Evolutionary conservation across 331 rosid species (phyloP).

Genomic region (Quercus tomentella): DNA sequence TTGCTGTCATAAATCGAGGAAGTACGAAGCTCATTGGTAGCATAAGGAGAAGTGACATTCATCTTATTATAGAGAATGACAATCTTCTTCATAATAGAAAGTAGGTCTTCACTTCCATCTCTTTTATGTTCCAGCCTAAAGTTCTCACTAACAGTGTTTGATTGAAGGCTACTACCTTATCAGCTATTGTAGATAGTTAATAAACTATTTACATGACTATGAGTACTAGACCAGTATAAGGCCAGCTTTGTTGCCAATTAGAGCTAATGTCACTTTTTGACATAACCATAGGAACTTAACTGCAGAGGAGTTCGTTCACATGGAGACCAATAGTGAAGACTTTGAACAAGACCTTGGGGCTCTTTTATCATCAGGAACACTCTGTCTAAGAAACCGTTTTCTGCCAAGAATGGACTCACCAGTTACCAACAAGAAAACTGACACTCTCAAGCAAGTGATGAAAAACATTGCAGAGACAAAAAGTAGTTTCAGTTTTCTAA

Average conservation of each 20-base stretch:
- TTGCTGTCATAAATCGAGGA: constrained; percentile 42
- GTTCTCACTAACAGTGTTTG: background rate
- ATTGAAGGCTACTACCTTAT: background rate
- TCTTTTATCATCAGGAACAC: constrained; percentile 20
- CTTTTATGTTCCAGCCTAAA: background rate
- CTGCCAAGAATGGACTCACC: constrained; percentile 48
- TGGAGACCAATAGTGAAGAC: constrained; percentile 10
- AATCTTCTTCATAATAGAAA: constrained; percentile 31
- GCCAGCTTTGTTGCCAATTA: background rate
- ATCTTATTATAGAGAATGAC: constrained; percentile 43
- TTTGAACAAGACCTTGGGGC: constrained; percentile 25
- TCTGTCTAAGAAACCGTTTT: constrained; percentile 25
- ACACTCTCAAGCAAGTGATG: constrained; percentile 55
- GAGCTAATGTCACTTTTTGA: constrained; percentile 5
- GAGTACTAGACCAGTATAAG: background rate
- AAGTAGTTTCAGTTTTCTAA: constrained; percentile 47
- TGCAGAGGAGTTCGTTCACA: constrained; percentile 48
- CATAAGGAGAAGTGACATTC: constrained; percentile 45
- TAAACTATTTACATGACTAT: background rate
- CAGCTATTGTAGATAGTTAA: background rate
- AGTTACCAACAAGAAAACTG: constrained; percentile 39
- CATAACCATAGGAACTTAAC: constrained; percentile 32
- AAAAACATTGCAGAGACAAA: constrained; percentile 30
- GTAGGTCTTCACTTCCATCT: constrained; percentile 26
- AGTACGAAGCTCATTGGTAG: constrained; percentile 49